Base-by-base conservation (phyloP, 495 filamentous ascomycete species). In the Penicillium simplicissimum region DNA sequence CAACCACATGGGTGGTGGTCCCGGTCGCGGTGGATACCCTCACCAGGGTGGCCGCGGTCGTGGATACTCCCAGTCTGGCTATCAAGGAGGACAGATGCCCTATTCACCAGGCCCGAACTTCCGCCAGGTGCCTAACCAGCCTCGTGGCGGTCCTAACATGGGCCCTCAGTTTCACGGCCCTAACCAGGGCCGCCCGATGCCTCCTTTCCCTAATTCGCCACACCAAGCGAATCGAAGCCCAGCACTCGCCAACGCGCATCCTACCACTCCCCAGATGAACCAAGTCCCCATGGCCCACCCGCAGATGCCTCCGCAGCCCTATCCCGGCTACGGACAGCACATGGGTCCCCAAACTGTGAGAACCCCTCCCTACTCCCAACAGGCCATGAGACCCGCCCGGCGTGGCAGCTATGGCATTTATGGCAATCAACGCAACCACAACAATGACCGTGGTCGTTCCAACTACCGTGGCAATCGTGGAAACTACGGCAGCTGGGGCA, bases 161-260 rank as follows among this genome's bases (percentile, higher is more conserved):
- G 74, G 79, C 23, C 81, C 85, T 63, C 84, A 88, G 47, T 92
- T 87, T 69, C 86, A 87, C 66, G 73, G 74, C 58, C 69, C 73
- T 34, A 79, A 72, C 68, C 84, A 85, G 57, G 81, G 79, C 52
- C 80, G 83, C 43, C 80, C 76, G 25, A 79, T 88, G 75, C 78
- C 74, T 42, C 62, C 77, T 47, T 88, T 83, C 75, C 82, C 86
- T 23, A 87, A 86, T 77, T 90, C 88, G 8, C 89, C 89, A 13
- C 84, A 87, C 57, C 84, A 85, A 57, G 74, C 81, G 36, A 81
- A 78, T 68, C 86, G 90, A 53, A 96, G 91, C 74, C 93, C 93
- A 5, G 88, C 87, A 9, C 72, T 90, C 17, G 76, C 85, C 49
- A 84, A 82, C 55, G 85, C 87, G 4, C 85, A 92, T 64, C 88